Evolutionary conservation across 306 rosid genomes (phyloP).

Genomic region (Quercus variabilis): DNA sequence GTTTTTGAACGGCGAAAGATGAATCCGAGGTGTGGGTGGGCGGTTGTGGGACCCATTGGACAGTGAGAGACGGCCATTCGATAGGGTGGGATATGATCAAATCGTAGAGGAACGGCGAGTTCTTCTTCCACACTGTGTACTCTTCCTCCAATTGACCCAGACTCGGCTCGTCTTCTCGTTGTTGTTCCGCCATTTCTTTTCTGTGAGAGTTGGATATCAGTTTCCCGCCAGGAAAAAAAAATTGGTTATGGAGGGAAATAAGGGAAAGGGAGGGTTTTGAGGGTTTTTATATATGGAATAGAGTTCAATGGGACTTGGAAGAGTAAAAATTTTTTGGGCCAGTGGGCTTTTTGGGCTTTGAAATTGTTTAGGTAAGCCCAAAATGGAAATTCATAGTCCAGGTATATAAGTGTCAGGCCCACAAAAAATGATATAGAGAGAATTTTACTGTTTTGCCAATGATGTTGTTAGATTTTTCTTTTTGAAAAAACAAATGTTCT

Average conservation of each 20-base stretch:
- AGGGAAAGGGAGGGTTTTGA: not conserved
- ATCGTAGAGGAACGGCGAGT: conserved; percentile 76
- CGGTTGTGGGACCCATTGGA: conserved; percentile 58
- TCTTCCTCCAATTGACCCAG: conserved; percentile 56
- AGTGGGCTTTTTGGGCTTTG: too few species aligned
- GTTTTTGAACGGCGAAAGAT: conserved; percentile 58
- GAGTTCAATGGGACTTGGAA: not conserved
- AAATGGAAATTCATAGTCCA: too few species aligned
- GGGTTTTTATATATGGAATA: not conserved
- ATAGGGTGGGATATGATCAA: conserved; percentile 71
- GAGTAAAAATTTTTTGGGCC: too few species aligned
- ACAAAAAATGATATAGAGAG: too few species aligned
- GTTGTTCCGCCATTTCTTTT: conserved; percentile 46
- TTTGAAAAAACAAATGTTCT: too few species aligned
- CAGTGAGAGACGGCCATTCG: conserved; percentile 94
- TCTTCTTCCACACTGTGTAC: conserved; percentile 83
- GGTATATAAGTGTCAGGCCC: too few species aligned
- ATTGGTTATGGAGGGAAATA: not conserved
- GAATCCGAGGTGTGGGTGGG: conserved; percentile 38
- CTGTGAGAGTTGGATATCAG: not conserved
- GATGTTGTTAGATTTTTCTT: too few species aligned
- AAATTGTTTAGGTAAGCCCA: too few species aligned
- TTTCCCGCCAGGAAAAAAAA: conserved; percentile 30
- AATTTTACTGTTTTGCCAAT: too few species aligned
- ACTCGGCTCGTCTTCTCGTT: conserved; percentile 2